phyloP scores from a whole-genome alignment of 768 basidiomycete species.

The Cantharellus cinnabarinus region DNA sequence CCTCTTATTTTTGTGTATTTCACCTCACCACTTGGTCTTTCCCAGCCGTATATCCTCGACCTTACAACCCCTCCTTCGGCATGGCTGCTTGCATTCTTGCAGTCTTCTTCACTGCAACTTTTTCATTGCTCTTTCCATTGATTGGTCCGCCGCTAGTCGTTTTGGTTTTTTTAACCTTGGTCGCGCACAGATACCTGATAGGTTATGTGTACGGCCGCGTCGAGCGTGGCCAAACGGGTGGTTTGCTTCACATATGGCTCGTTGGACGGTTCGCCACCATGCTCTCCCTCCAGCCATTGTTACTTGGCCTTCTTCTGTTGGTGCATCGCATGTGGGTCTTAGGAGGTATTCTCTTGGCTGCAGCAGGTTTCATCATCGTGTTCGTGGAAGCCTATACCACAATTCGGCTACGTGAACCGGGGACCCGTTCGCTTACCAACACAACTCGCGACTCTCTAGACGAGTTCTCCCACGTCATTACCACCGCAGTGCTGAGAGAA shows the following conservation, averaged over 20 bases:
- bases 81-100: slow-evolving; percentile 45
- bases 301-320: slow-evolving; percentile 54
- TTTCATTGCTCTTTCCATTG: slow-evolving; percentile 56
- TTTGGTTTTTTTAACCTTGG: slow-evolving; percentile 40
- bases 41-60: slow-evolving; percentile 48
- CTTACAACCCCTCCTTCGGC: slow-evolving; percentile 49
- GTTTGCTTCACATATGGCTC: slow-evolving; percentile 54
- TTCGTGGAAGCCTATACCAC: slow-evolving; percentile 41
- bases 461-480: slow-evolving; percentile 19
- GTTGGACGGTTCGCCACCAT: slow-evolving; percentile 52
- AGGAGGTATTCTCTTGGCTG: slow-evolving; percentile 39
- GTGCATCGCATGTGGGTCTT: slow-evolving; percentile 50
- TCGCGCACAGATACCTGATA: slow-evolving; percentile 63
- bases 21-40: slow-evolving; percentile 2
- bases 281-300: slow-evolving; percentile 48
- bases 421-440: slow-evolving; percentile 28
- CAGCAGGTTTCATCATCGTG: slow-evolving; percentile 31
- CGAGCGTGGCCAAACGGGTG: slow-evolving; percentile 48
- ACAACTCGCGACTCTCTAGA: slow-evolving; percentile 38
- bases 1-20: neutral
- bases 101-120: slow-evolving; percentile 50
- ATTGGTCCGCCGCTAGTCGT: slow-evolving; percentile 50
- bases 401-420: slow-evolving; percentile 29
- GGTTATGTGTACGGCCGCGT: slow-evolving; percentile 61
- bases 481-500: neutral